phyloP scores from a whole-genome alignment of 2,329 filamentous ascomycete genomes.

The Aspergillus terreus region DNA sequence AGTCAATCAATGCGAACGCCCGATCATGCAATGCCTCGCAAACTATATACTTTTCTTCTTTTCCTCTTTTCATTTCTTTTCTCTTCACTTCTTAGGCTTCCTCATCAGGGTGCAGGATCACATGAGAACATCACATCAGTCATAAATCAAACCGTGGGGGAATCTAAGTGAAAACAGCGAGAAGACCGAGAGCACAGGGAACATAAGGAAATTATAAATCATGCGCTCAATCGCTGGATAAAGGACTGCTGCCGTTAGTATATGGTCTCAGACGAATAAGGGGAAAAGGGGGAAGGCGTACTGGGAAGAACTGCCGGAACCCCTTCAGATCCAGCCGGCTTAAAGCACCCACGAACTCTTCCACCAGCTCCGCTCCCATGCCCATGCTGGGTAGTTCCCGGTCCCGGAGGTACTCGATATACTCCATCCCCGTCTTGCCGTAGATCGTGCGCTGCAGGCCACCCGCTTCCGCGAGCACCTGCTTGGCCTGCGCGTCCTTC shows the following conservation, averaged over 20 bases:
- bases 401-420: conserved; percentile 54
- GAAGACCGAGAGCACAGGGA: conserved; percentile 8
- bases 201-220: conserved; percentile 21
- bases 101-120: conserved; percentile 1
- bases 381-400: conserved; percentile 47
- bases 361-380: conserved; percentile 44
- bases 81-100: neutral
- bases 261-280: neutral
- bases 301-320: conserved; percentile 48
- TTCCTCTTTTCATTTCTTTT: conserved; percentile 4
- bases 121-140: conserved; percentile 18
- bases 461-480: conserved; percentile 84
- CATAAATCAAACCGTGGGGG: conserved; percentile 27
- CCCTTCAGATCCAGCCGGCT: conserved; percentile 42
- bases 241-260: conserved; percentile 30
- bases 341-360: conserved; percentile 46
- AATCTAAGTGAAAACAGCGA: conserved; percentile 19
- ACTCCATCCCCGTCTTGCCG: conserved; percentile 79
- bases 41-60: conserved; percentile 21
- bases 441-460: conserved; percentile 85
- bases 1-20: conserved; percentile 8
- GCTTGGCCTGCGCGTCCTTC: conserved; percentile 81
- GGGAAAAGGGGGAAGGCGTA: conserved; percentile 17
- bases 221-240: conserved; percentile 45
- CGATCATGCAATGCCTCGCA: conserved; percentile 17